Conservation (phyloP, 2,329 filamentous ascomycete species). For the Neonectria magnoliae region DNA sequence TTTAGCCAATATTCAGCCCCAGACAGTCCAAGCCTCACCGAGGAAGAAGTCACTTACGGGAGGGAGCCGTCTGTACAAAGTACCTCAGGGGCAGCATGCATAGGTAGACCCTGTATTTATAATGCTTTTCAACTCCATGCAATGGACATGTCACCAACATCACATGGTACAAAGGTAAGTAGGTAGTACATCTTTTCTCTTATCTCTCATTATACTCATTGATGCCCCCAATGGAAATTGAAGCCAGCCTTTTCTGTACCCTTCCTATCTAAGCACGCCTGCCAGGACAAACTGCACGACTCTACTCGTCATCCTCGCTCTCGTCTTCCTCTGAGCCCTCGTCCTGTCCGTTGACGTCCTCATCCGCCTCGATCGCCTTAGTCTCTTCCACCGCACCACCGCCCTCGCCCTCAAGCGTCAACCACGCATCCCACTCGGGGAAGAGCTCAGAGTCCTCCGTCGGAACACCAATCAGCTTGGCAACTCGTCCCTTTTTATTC, state of each 20-base stretch:
- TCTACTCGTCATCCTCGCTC: constrained; percentile 40
- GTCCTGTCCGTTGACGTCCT: constrained; percentile 29
- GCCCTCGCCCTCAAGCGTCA: constrained; percentile 81
- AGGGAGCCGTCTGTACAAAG: background rate
- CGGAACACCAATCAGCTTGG: constrained; percentile 84
- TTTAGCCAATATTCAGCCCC: too few species aligned
- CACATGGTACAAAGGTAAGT: background rate
- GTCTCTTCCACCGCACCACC: constrained; percentile 51
- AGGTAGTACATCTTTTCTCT: constrained; percentile 29
- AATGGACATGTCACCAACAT: background rate
- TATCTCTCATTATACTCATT: constrained; percentile 46
- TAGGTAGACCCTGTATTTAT: too few species aligned
- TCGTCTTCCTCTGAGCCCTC: constrained; percentile 31
- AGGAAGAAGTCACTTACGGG: too few species aligned
- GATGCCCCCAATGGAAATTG: constrained; percentile 42
- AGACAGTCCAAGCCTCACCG: too few species aligned
- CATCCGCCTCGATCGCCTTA: constrained; percentile 33
- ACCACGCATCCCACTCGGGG: constrained; percentile 94
- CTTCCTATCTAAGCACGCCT: constrained; percentile 38
- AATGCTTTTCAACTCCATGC: background rate
- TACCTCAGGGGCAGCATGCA: too few species aligned
- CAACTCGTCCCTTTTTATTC: constrained; percentile 84
- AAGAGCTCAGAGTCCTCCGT: constrained; percentile 89
- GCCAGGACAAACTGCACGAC: constrained; percentile 33
- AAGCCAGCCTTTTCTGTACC: constrained; percentile 46